These are phyloP conservation scores for Penicillium manginii DNA, from an alignment of 495 filamentous ascomycete species.

Conservation along the genomic window DNA sequence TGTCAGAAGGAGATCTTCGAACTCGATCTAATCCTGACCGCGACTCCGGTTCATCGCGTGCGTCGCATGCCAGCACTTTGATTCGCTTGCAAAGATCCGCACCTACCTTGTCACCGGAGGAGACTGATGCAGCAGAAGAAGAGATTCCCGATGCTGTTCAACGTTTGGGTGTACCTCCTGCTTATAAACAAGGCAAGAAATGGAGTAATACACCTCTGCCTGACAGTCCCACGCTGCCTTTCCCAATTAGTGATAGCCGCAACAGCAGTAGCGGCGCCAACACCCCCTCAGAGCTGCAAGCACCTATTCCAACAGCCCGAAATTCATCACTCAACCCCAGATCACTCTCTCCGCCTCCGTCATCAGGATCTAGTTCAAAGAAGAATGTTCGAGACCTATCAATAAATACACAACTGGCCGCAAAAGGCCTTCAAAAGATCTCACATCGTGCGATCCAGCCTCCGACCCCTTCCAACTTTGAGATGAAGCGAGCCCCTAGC, in stretches of 20 bases:
- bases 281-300: conserved; percentile 6
- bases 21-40: conserved; percentile 14
- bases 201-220: conserved; percentile 47
- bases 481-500: conserved; percentile 36
- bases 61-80: conserved; percentile 8
- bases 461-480: conserved; percentile 39
- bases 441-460: conserved; percentile 46
- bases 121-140: conserved; percentile 13
- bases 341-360: conserved; percentile 22
- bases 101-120: conserved; percentile 35
- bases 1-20: conserved; percentile 28
- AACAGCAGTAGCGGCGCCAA: conserved; percentile 5
- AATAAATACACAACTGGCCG: conserved; percentile 46
- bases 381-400: conserved; percentile 50
- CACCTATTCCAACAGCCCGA: conserved; percentile 17
- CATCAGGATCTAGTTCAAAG: conserved; percentile 26
- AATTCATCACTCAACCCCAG: conserved; percentile 19
- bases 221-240: conserved; percentile 47
- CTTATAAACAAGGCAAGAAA: conserved; percentile 38
- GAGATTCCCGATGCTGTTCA: conserved; percentile 20
- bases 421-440: conserved; percentile 37
- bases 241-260: conserved; percentile 15
- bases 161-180: conserved; percentile 42
- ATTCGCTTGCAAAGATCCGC: conserved; percentile 39
- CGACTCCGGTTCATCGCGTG: conserved; percentile 5